phyloP scores from a whole-genome alignment of 2,329 filamentous ascomycete species.

The Proliferodiscus dingleyae region DNA sequence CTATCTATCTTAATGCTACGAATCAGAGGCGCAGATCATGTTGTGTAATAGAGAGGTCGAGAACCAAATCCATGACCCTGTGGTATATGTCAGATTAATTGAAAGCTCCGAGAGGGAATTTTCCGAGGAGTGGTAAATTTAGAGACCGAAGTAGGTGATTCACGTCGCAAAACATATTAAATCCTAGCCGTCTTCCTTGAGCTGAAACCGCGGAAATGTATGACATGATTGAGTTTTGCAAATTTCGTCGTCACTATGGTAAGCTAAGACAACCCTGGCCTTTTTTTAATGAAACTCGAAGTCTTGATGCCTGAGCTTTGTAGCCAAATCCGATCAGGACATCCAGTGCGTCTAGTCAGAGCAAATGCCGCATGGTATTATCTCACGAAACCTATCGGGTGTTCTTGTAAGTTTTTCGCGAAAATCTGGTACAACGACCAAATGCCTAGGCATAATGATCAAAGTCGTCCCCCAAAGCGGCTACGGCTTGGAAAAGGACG shows the following conservation, averaged over 20 bases:
- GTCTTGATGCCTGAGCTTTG: not conserved
- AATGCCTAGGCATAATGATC: conserved; percentile 12
- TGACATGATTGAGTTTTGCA: too few relatives aligned
- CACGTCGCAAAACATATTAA: not conserved
- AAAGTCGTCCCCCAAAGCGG: conserved; percentile 19
- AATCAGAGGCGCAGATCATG: conserved; percentile 1
- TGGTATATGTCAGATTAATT: not conserved
- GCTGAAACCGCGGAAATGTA: too few relatives aligned
- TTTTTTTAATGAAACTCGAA: not conserved
- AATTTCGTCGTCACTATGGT: not conserved
- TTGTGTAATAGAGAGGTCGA: not conserved
- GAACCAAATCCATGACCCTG: not conserved
- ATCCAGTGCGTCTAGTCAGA: too few relatives aligned
- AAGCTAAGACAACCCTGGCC: too few relatives aligned
- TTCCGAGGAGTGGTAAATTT: not conserved
- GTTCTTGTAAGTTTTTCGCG: too few relatives aligned
- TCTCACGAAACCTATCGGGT: too few relatives aligned
- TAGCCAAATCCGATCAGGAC: not conserved
- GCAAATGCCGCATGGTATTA: too few relatives aligned
- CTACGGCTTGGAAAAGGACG: conserved; percentile 20
- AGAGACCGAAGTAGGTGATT: not conserved
- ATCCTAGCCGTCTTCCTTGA: not conserved
- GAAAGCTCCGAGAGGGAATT: not conserved
- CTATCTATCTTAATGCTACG: not conserved
- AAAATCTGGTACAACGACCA: not conserved